Percentiles rank a stretch among this genome's conserved stretches.
Conservation (phyloP, 495 filamentous ascomycete species). For the Umbilicaria muhlenbergii region DNA sequence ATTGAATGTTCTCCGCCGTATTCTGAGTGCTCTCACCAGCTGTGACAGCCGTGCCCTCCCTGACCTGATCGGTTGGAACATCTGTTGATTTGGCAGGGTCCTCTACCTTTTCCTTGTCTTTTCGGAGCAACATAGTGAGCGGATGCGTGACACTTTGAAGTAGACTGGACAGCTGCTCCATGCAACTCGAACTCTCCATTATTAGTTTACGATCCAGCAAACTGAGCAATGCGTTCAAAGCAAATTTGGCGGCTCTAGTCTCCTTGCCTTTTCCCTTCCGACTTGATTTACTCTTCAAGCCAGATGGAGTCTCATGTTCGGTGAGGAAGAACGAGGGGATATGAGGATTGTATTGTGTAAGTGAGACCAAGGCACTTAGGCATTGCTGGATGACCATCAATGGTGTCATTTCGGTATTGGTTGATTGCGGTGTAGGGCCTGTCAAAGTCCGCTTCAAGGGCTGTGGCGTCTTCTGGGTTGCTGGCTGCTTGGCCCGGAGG, state of each 20-base stretch:
- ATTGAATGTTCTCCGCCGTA: conserved; percentile 7
- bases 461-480: conserved; percentile 63
- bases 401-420: conserved; percentile 70
- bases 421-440: conserved; percentile 34
- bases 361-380: conserved; percentile 60
- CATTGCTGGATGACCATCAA: conserved; percentile 94
- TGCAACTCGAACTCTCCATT: conserved; percentile 87
- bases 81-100: conserved; percentile 11
- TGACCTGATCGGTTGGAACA: neutral
- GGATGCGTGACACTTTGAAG: conserved; percentile 81
- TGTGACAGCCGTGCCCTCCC: too few species aligned
- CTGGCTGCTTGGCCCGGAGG: conserved; percentile 70
- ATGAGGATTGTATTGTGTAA: conserved; percentile 68
- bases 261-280: conserved; percentile 83
- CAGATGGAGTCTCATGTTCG: conserved; percentile 67
- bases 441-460: conserved; percentile 54
- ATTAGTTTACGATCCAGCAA: conserved; percentile 83
- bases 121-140: conserved; percentile 64
- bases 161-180: conserved; percentile 81
- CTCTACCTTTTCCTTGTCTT: conserved; percentile 54
- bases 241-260: conserved; percentile 68
- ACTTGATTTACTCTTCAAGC: conserved; percentile 58
- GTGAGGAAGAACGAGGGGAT: conserved; percentile 88
- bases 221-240: conserved; percentile 75
- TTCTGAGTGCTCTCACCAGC: conserved; percentile 9